These are phyloP conservation scores for Phytophthora podocarpi DNA, from an alignment of 352 stramenopile genomes.

Conservation along the genomic window DNA sequence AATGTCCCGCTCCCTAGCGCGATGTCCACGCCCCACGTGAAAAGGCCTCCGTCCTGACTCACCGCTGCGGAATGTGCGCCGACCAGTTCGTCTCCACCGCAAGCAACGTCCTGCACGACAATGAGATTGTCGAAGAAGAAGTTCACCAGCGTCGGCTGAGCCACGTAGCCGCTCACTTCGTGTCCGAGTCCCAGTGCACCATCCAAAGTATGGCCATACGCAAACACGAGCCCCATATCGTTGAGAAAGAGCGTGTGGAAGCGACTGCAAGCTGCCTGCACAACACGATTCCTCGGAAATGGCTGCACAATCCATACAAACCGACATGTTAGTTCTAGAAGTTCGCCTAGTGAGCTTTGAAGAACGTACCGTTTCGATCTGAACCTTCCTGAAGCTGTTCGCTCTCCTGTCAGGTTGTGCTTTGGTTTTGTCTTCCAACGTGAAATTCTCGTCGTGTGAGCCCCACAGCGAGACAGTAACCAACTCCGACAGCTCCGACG, in stretches of 20 bases:
- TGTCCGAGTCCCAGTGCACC: conserved; percentile 54
- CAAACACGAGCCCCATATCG: conserved; percentile 69
- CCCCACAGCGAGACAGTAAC: conserved; percentile 28
- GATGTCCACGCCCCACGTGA: conserved; percentile 77
- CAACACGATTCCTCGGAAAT: conserved; percentile 62
- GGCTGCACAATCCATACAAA: conserved; percentile 25
- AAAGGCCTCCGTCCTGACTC: conserved; percentile 57
- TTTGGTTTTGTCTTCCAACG: neutral
- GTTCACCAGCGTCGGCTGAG: conserved; percentile 42
- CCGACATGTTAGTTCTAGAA: no score
- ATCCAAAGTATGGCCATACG: conserved; percentile 54
- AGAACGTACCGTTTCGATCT: conserved; percentile 43
- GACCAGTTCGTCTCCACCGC: conserved; percentile 57
- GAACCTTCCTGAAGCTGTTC: conserved; percentile 26
- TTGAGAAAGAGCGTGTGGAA: conserved; percentile 69
- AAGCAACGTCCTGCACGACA: conserved; percentile 45
- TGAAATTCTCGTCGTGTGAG: conserved; percentile 8
- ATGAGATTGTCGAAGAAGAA: conserved; percentile 63
- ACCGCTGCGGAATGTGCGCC: conserved; percentile 78
- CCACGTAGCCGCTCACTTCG: conserved; percentile 26
- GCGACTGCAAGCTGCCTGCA: conserved; percentile 61
- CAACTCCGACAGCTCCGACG: conserved; percentile 7
- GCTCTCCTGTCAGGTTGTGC: neutral
- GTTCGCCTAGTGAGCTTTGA: neutral
- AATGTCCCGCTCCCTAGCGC: conserved; percentile 51